phyloP scores from a whole-genome alignment of 2,329 filamentous ascomycete species.

The Calonectria leucothoes region DNA sequence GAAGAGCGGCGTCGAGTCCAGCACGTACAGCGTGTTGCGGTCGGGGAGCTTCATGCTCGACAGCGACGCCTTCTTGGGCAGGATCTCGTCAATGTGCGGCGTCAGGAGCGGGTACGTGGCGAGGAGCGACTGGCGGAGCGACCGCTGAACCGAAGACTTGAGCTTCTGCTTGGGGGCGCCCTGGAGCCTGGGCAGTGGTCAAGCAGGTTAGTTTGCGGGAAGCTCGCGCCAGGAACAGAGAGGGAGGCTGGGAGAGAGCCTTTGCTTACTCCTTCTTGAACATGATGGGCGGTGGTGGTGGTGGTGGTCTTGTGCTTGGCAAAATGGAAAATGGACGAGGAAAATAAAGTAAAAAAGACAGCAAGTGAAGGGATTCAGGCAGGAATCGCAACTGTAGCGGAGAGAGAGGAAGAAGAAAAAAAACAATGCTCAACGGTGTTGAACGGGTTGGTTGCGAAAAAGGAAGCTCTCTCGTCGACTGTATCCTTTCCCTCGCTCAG shows the following conservation, averaged over 20 bases:
- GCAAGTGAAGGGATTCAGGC: background rate
- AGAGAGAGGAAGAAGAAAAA: background rate
- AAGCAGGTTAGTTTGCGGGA: conserved; percentile 12
- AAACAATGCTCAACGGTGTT: background rate
- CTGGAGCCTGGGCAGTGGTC: conserved; percentile 62
- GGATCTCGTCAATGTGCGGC: conserved; percentile 90
- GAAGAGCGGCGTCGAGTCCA: conserved; percentile 84
- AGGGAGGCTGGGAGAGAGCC: background rate
- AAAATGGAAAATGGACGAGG: background rate
- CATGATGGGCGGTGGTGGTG: conserved; percentile 65
- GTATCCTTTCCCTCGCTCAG: conserved; percentile 11
- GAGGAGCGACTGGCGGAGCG: conserved; percentile 83
- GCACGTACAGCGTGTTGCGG: conserved; percentile 87
- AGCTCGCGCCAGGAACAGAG: conserved; percentile 1
- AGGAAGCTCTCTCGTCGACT: background rate
- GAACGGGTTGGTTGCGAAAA: background rate
- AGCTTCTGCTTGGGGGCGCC: conserved; percentile 90
- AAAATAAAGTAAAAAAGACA: background rate
- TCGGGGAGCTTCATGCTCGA: conserved; percentile 94
- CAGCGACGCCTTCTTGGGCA: conserved; percentile 94
- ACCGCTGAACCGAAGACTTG: conserved; percentile 94
- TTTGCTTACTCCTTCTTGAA: conserved; percentile 90
- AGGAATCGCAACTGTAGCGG: conserved; percentile 1
- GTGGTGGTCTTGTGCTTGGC: conserved; percentile 28
- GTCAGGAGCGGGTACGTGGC: conserved; percentile 87